Conservation (phyloP, 2,329 filamentous ascomycete species). For the Hypoxylon sp. region DNA sequence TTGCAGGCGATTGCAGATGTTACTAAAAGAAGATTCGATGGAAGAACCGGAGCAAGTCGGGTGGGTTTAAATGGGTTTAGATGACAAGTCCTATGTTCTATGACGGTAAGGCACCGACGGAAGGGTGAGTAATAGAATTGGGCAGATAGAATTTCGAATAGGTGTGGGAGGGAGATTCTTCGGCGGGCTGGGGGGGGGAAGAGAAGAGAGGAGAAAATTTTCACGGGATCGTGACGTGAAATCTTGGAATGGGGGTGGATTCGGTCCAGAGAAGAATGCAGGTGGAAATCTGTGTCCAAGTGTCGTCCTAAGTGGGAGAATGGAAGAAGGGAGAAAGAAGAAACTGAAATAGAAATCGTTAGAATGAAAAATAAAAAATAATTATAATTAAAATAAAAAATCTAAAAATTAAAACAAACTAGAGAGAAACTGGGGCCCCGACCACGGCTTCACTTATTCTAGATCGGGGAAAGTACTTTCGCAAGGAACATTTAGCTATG, state of each 20-base stretch:
- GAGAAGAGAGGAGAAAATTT: slow-evolving; percentile 43
- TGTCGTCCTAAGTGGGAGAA: slow-evolving; percentile 29
- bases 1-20: slow-evolving; percentile 23
- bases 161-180: slow-evolving; percentile 41
- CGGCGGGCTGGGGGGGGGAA: slow-evolving; percentile 36
- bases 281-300: slow-evolving; percentile 21
- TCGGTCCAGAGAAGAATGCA: slow-evolving; percentile 37
- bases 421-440: slow-evolving; percentile 16
- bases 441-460: slow-evolving; percentile 26
- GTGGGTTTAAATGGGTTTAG: too few species aligned
- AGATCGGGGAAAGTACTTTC: slow-evolving; percentile 34
- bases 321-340: slow-evolving; percentile 18
- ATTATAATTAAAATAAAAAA: slow-evolving; percentile 33
- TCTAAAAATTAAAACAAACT: slow-evolving; percentile 22
- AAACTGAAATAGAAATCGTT: slow-evolving; percentile 21
- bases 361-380: slow-evolving; percentile 17
- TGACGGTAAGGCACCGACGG: slow-evolving; percentile 39
- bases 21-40: slow-evolving; percentile 41
- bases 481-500: slow-evolving; percentile 9
- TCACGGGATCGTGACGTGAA: slow-evolving; percentile 46
- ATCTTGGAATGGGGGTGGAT: slow-evolving; percentile 44
- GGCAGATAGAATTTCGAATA: slow-evolving; percentile 30
- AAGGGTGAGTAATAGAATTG: slow-evolving; percentile 36
- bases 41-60: slow-evolving; percentile 43
- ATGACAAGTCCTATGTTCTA: slow-evolving; percentile 12